These are phyloP conservation scores for Clonostachys chloroleuca DNA, from an alignment of 2,329 filamentous ascomycete species.

Conservation along the genomic window DNA sequence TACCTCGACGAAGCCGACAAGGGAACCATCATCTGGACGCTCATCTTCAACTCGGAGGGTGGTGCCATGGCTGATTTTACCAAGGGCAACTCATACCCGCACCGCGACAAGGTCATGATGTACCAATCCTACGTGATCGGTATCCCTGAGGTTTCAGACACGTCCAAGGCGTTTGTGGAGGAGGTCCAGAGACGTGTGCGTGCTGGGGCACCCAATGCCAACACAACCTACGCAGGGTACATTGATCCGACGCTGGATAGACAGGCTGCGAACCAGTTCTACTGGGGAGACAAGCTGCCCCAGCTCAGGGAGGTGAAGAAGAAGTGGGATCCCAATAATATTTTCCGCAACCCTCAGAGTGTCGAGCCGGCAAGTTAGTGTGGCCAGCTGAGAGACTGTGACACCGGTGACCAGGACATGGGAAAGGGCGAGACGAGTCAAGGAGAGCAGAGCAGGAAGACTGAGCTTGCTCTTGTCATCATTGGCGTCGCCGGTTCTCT, in stretches of 20 bases:
- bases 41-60: conserved; percentile 59
- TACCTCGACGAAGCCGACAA: conserved; percentile 45
- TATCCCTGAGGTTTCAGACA: conserved; percentile 34
- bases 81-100: conserved; percentile 54
- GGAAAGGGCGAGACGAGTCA: too few relatives aligned
- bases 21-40: conserved; percentile 52
- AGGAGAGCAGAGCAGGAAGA: too few relatives aligned
- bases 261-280: conserved; percentile 37
- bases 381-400: too few relatives aligned
- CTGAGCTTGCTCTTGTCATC: too few relatives aligned
- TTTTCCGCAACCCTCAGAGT: conserved; percentile 58
- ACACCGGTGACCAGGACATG: too few relatives aligned
- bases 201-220: conserved; percentile 24
- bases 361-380: conserved; percentile 22
- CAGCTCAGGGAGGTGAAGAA: conserved; percentile 43
- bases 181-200: conserved; percentile 42
- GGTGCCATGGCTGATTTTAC: conserved; percentile 55
- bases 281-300: conserved; percentile 50
- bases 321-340: conserved; percentile 43
- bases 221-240: conserved; percentile 59
- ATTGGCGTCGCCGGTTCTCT: too few relatives aligned
- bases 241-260: conserved; percentile 47
- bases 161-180: conserved; percentile 43
- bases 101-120: conserved; percentile 61
- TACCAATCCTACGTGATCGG: conserved; percentile 58